Conservation (phyloP, 129 eudicot species). For the Ambrosia trifida region DNA sequence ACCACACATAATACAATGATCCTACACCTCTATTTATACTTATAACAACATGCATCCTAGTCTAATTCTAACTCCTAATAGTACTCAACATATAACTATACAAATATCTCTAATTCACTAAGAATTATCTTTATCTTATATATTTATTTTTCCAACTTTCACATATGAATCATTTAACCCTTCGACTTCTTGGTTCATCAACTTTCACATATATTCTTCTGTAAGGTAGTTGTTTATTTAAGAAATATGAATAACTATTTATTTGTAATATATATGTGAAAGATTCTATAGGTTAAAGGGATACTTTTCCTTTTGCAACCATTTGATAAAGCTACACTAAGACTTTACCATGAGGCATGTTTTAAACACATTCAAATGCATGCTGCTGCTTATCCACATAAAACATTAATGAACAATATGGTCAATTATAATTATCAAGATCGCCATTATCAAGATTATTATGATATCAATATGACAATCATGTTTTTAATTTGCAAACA, state of each 20-base stretch:
- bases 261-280: slow-evolving; percentile 7
- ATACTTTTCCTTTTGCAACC: not conserved
- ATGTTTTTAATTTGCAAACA: not conserved
- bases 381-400: not conserved
- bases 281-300: not conserved
- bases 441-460: not conserved
- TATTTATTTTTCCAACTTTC: no score
- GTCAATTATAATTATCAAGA: not conserved
- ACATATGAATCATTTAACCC: no score
- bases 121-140: no score
- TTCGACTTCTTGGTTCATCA: no score
- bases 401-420: not conserved
- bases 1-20: no score
- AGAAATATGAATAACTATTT: not conserved
- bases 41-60: no score
- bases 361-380: not conserved
- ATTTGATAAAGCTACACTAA: not conserved
- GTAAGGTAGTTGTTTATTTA: slow-evolving; percentile 15
- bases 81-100: no score
- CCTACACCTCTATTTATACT: no score
- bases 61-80: no score
- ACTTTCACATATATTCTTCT: not conserved
- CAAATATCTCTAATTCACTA: no score
- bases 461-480: no score
- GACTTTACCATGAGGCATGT: not conserved